Base-by-base conservation (phyloP, 2,329 filamentous ascomycete genomes). In the Fusarium paranaense region DNA sequence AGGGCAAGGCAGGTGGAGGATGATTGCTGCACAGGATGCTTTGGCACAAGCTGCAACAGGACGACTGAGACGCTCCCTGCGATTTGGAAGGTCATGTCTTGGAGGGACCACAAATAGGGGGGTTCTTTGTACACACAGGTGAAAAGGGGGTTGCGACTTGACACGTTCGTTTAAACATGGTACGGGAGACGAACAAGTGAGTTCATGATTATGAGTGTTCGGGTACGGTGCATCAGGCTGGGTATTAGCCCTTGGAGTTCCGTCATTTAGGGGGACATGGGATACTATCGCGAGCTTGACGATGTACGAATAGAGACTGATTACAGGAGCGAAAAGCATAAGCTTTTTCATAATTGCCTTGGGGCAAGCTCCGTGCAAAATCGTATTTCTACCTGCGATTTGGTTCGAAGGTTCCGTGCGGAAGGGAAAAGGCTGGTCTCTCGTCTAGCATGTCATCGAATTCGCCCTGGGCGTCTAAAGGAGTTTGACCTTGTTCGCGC, bases 81-180 rank as follows among this genome's bases (percentile, higher is more conserved):
- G 14, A 22, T 32, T 14, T 61, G 58, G 38, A 61, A 61, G 58
- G 16, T 61, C 58, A 61, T 61, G 58, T 33, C 58, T 14, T 61
- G 58, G 58, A 61, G 30, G 9, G 58, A 47, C 16, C 27, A 6
- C 16, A 16, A 40, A 18, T 38, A 58, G 56, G 20, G 56, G 14
- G 25, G 10, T 32, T 56, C n/a, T 22, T 56, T 22, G 30, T 33
- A 9, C 18, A 56, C 30, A 18, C 27, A 18, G 32, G 11, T 25
- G 52, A 10, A 30, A 18, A n/a, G 22, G 22, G 14, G 6, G 47
- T 20, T 54, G 10, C 18, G 10, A 52, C 16, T 13, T 30, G 25
- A 6, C 6, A 50, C 45, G n/a, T 52, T n/a, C 16, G 6, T 54
- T 32, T 4, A 14, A 32, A 32, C 10, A 20, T 33, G 27, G 18